Base-by-base conservation (phyloP, 1,284 basidiomycete species). In the Puccinia triticina region DNA sequence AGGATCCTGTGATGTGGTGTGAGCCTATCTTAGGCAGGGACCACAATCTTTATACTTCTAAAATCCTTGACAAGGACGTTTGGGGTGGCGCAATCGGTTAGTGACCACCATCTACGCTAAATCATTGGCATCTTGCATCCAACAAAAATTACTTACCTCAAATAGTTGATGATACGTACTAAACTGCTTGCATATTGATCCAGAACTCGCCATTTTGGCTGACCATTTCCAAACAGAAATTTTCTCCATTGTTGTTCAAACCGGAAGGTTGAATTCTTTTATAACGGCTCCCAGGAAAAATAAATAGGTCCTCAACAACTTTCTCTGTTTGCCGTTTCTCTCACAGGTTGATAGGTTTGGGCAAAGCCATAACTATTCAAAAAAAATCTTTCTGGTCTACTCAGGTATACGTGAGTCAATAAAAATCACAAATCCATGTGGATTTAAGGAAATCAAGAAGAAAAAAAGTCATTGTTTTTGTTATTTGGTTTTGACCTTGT, bases 71-170 rank as follows among this genome's bases (percentile, higher is more conserved):
- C 72, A 91, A 93, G 0, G 88, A 90, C 0, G 91, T 93, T 0
- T 98, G 95, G 95, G 95, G 95, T 64, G 96, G 95, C 21, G 95
- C 95, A 1, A 96, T 97, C 85, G 87, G 87, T 88, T 57, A 69
- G 85, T 77, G n/a, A 64, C 50, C 48, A 4, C 14, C 61, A 32
- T 48, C 5, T 66, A 16, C 23, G 16, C 37, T 14, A 2, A 29
- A 16, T 57, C 40, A 29, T 29, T 23, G 21, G 8, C 18, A 21
- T 66, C 16, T 64, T 32, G 16, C 57, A 61, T 61, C 0, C 29
- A 64, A 37, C 5, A 46, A 46, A 50, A 50, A 50, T 50, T 11
- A 32, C 7, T 12, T 43, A 43, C 40, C 40, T 72, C 18, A 50
- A 50, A 50, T 18, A 4, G 40, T 72, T 12, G 18, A 5, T 2